Base-by-base conservation (phyloP, 129 eudicot genomes). In the Pittosporum tobira region DNA sequence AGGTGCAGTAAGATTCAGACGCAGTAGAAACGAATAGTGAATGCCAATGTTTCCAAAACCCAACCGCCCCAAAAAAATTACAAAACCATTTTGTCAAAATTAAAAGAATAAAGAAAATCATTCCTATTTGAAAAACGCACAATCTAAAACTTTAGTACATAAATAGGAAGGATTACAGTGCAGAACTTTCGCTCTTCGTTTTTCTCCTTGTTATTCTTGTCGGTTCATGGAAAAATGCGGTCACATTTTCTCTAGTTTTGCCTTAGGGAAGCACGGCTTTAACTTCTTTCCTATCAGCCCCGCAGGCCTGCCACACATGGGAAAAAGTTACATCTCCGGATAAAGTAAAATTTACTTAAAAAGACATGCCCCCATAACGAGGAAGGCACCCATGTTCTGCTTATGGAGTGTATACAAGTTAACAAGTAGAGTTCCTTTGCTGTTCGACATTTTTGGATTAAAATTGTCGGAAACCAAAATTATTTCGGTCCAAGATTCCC, bases 241-340 rank as follows among this genome's bases (percentile, higher is more conserved):
- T 16, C 1, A 5, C 15, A 18, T 2, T 7, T 43, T 43, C 20
- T 37, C 27, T 4, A 23, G 4, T 27, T 59, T 48, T 43, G 61
- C 61, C 70, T 90, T 69, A 90, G 4, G 98, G 94, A 59, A 90
- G 94, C 44, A 65, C 71, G 43, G 87, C 69, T 81, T 84, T 78
- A 27, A 90, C 45, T 60, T 81, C 95, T 81, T 90, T 90, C 72
- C 89, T 75, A 69, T 90, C 98, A 18, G 89, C 80, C 63, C 98
- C 98, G 71, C 76, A 90, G 14, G 84, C 73, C 95, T 86, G 90
- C 81, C 79, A 59, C 44, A 60, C 4, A 48, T 49, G 47, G 1
- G 25, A 42, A 7, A 54, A 45, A 42, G 46, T 69, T 42, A 61
- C 31, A 37, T 2, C 8, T 26, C 6, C 4, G 34, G 27, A 14